Base-by-base conservation (phyloP, 2,329 filamentous ascomycete genomes). In the Metarhizium anisopliae region DNA sequence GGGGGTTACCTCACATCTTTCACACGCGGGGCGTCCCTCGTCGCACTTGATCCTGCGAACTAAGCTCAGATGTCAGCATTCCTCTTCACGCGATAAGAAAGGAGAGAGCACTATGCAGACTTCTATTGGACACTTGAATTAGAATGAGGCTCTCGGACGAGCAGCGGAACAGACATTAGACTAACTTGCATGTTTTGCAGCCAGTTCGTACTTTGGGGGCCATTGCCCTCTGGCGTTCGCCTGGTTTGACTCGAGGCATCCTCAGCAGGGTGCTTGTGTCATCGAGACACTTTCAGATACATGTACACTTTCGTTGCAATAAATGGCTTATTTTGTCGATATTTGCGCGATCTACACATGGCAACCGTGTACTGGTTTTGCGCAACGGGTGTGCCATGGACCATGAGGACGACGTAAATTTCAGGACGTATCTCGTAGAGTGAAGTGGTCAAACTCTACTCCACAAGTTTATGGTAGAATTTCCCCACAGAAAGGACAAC, bases 11-110 rank as follows among this genome's bases (percentile, higher is more conserved):
- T 42, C 4, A 55, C 56, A 57, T 57, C 56, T 50, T 16, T 42
- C 49, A 45, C 56, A 57, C 16, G 50, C 49, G 29, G 56, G 56
- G 18, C 53, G 52, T 10, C 20, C 47, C 36, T 57, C 56, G 45
- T 57, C 56, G 40, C 56, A 57, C 30, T 57, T 57, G 52, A 57
- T 50, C n/a, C 52, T 54, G n/a, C 56, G 56, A 42, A 55, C 56
- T 57, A 35, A 20, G 14, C n/a, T 50, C 47, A 20, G 13, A 40
- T 50, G 43, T 57, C 52, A 55, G 42, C 29, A 47, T 11, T 30
- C 25, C 14, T 11, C 10, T 8, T 10, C 14, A 4, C 3, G 25
- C 13, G 20, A 49, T 30, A 16, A 20, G 4, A 16, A 49, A 29
- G 45, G 45, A 30, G 5, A 13, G 30, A 11, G 20, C 4, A 18